phyloP scores from a whole-genome alignment of 805 yeast genomes.

The Candida krabiensis region DNA sequence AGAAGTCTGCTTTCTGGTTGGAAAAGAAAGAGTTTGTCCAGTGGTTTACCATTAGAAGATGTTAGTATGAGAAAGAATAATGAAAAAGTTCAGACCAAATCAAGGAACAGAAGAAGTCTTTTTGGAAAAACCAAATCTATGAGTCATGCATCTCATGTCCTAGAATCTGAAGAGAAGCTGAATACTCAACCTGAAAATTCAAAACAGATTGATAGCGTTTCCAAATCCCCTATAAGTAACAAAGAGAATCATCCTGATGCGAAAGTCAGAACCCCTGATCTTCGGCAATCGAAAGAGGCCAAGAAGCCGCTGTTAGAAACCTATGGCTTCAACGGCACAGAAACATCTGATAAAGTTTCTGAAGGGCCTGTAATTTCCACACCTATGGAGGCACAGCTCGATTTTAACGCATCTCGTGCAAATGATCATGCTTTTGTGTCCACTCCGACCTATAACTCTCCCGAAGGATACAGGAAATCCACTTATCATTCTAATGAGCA shows the following conservation, averaged over 20 bases:
- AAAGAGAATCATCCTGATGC: constrained; percentile 2
- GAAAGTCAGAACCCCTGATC: no score
- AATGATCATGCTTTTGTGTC: constrained; percentile 1
- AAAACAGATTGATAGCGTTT: background rate
- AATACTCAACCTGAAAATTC: background rate
- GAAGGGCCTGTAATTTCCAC: constrained; percentile 14
- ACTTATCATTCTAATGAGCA: constrained; percentile 9
- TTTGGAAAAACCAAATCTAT: constrained; percentile 18
- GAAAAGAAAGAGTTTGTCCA: constrained; percentile 30
- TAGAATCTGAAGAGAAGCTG: background rate
- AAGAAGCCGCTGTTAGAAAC: constrained; percentile 19
- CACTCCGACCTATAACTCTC: constrained; percentile 16
- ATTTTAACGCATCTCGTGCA: constrained; percentile 7
- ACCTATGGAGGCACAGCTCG: constrained; percentile 9
- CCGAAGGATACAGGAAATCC: constrained; percentile 13
- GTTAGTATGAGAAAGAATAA: background rate
- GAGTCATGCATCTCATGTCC: constrained; percentile 1
- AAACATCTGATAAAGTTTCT: background rate
- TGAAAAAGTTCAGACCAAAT: background rate
- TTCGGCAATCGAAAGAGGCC: background rate
- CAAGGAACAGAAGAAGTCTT: constrained; percentile 10
- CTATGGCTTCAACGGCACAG: constrained; percentile 21
- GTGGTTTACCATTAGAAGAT: constrained; percentile 16
- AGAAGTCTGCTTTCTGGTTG: constrained; percentile 30
- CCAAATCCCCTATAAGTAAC: constrained; percentile 1